phyloP scores from a whole-genome alignment of 2,329 filamentous ascomycete genomes.

The Capronia epimyces region DNA sequence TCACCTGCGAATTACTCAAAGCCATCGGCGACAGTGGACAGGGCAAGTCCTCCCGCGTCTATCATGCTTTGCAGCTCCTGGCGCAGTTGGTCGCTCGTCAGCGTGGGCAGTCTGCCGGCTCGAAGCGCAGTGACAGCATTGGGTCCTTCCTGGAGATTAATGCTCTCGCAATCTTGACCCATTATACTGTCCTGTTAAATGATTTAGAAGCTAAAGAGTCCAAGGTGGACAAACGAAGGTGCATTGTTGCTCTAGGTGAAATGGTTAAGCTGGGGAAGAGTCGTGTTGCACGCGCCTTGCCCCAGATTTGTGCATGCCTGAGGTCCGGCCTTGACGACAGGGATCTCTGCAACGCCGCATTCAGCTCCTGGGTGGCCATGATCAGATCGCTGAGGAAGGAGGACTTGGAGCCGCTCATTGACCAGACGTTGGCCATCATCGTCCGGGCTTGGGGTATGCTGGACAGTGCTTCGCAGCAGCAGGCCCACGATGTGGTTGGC shows the following conservation, averaged over 20 bases:
- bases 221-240: slow-evolving; percentile 65
- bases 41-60: slow-evolving; percentile 51
- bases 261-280: slow-evolving; percentile 72
- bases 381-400: slow-evolving; percentile 68
- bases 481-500: slow-evolving; percentile 59
- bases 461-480: slow-evolving; percentile 53
- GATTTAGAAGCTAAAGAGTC: slow-evolving; percentile 55
- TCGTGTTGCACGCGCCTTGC: slow-evolving; percentile 71
- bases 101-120: slow-evolving; percentile 40
- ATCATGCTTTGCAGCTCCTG: slow-evolving; percentile 49
- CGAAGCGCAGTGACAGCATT: slow-evolving; percentile 54
- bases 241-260: slow-evolving; percentile 77
- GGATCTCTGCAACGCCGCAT: slow-evolving; percentile 70
- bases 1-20: slow-evolving; percentile 77
- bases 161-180: slow-evolving; percentile 78
- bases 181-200: slow-evolving; percentile 73
- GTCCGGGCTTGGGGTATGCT: slow-evolving; percentile 72
- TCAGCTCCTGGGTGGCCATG: slow-evolving; percentile 78
- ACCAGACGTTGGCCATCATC: slow-evolving; percentile 85
- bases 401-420: slow-evolving; percentile 72
- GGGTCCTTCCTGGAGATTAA: slow-evolving; percentile 75
- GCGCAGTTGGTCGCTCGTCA: slow-evolving; percentile 48
- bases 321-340: slow-evolving; percentile 73
- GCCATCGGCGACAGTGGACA: slow-evolving; percentile 63
- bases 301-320: slow-evolving; percentile 86